Conservation (phyloP, 306 rosid genomes). For the Cercis canadensis region DNA sequence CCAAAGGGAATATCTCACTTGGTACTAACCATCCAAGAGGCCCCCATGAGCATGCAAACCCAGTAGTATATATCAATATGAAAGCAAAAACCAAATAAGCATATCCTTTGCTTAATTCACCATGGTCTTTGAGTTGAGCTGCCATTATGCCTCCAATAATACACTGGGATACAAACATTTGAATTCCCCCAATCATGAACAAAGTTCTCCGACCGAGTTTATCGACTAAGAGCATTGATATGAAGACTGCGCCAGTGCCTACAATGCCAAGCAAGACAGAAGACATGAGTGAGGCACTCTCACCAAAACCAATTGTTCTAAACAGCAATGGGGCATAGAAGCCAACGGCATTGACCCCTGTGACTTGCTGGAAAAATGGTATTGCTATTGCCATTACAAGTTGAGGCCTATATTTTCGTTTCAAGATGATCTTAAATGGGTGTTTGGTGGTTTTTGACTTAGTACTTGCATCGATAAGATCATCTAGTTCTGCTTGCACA, state of each 20-base stretch:
- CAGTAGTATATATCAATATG: constrained; percentile 49
- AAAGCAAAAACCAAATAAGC: constrained; percentile 41
- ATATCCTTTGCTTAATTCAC: constrained; percentile 47
- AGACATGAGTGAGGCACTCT: constrained; percentile 53
- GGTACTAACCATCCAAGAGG: constrained; percentile 53
- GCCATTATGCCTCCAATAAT: constrained; percentile 48
- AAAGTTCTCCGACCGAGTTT: constrained; percentile 53
- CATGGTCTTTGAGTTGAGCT: constrained; percentile 44
- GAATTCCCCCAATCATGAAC: constrained; percentile 50
- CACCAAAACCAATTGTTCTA: constrained; percentile 56
- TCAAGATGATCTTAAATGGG: constrained; percentile 37
- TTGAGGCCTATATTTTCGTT: constrained; percentile 54
- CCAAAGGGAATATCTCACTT: constrained; percentile 56
- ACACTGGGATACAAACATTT: constrained; percentile 47
- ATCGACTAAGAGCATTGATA: constrained; percentile 60
- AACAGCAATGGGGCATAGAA: constrained; percentile 60
- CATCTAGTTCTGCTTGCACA: constrained; percentile 53
- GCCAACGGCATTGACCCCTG: constrained; percentile 59
- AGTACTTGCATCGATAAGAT: constrained; percentile 45
- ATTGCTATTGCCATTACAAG: constrained; percentile 59
- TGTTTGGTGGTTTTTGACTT: constrained; percentile 33
- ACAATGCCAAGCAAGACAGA: too few species aligned
- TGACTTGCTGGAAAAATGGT: constrained; percentile 60
- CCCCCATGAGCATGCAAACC: constrained; percentile 61
- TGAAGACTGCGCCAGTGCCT: too few species aligned